phyloP scores from a whole-genome alignment of 1,284 basidiomycete genomes.

The Hemileia vastatrix region DNA sequence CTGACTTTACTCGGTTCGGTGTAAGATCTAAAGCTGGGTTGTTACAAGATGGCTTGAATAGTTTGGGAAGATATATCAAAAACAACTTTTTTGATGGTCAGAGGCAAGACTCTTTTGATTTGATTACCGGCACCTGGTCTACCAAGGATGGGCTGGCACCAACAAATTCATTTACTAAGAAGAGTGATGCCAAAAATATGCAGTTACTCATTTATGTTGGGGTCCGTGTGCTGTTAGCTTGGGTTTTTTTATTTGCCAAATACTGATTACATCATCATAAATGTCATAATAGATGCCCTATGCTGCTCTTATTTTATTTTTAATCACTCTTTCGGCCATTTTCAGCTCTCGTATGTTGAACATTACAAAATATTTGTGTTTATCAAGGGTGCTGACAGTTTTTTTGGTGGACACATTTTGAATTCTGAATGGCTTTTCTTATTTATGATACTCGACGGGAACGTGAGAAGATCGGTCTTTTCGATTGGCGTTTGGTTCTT shows the following conservation, averaged over 20 bases:
- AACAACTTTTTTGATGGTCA: conserved; percentile 97
- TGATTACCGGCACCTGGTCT: conserved; percentile 79
- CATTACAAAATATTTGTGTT: conserved; percentile 17
- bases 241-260: neutral
- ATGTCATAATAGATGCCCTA: too few relatives aligned
- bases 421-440: neutral
- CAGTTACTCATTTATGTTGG: neutral
- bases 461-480: conserved; percentile 7
- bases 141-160: neutral
- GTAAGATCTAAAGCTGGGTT: conserved; percentile 70
- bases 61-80: conserved; percentile 74
- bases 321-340: conserved; percentile 7
- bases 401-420: too few relatives aligned
- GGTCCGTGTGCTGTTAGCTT: neutral
- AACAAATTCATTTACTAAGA: neutral
- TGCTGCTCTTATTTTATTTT: neutral
- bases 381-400: too few relatives aligned
- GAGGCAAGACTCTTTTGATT: conserved; percentile 82
- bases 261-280: neutral
- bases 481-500: conserved; percentile 2
- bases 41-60: conserved; percentile 80
- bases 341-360: conserved; percentile 8
- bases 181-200: neutral
- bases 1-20: conserved; percentile 73
- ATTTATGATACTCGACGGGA: neutral